Conservation (phyloP, 306 rosid species). For the Rosa multiflora region DNA sequence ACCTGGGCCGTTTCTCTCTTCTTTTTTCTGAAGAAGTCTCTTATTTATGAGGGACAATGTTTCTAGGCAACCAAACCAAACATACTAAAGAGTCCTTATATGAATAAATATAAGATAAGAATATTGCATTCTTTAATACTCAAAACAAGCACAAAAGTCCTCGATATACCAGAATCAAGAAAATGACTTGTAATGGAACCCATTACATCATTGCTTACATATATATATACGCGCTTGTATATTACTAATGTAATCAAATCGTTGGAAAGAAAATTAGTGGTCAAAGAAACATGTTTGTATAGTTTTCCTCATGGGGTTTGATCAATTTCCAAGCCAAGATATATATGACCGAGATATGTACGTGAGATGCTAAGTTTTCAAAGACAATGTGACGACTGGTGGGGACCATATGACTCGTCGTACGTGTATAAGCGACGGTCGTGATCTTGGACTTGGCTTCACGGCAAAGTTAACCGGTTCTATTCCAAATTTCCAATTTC, state of each 20-base stretch:
- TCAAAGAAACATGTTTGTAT: not conserved
- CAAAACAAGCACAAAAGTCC: constrained; percentile 1
- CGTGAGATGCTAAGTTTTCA: not conserved
- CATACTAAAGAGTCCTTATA: not conserved
- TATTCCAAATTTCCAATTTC: not conserved
- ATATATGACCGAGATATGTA: not conserved
- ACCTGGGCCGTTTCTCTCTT: not conserved
- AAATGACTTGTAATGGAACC: not conserved
- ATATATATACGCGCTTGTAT: not conserved
- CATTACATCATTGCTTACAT: not conserved
- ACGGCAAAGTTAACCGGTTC: not conserved
- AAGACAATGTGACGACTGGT: not conserved
- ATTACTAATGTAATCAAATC: not conserved
- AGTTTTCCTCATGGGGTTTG: not conserved
- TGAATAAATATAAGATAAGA: not conserved
- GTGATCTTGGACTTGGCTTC: constrained; percentile 13
- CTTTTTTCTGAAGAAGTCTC: not conserved
- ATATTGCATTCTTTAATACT: not conserved
- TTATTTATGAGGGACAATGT: not conserved
- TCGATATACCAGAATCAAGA: not conserved
- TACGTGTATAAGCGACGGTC: not conserved
- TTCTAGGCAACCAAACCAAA: not conserved
- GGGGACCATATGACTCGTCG: not conserved
- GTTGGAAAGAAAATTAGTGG: not conserved
- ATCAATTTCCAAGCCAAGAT: not conserved